phyloP scores from a whole-genome alignment of 192 early-diverging fungal species.

The Irineochytrium annulatum region DNA sequence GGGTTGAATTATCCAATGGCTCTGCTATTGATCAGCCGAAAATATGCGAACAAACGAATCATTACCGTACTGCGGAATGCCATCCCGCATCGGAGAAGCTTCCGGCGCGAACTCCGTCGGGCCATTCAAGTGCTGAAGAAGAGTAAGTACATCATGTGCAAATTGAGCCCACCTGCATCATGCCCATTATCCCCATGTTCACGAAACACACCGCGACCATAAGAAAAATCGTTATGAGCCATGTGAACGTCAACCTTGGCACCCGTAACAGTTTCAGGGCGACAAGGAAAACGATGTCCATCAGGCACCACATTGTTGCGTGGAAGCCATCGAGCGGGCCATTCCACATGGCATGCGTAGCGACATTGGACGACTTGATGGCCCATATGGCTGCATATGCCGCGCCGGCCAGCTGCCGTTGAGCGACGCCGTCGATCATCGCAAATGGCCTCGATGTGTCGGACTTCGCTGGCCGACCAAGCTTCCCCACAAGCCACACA shows the following conservation, averaged over 20 bases:
- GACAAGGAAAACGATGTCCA: conserved; percentile 9
- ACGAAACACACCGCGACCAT: neutral
- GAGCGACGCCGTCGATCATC: conserved; percentile 23
- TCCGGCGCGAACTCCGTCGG: no score
- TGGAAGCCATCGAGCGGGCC: neutral
- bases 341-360: conserved; percentile 6
- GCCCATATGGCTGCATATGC: conserved; percentile 11
- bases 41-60: no score
- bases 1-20: conserved; percentile 12
- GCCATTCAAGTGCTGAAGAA: no score
- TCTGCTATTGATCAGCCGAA: no score
- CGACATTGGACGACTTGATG: no score
- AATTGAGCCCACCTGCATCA: neutral
- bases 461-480: neutral
- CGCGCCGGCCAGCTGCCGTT: conserved; percentile 24
- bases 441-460: neutral
- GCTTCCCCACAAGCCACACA: neutral
- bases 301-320: neutral
- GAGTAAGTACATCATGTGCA: no score
- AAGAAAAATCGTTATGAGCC: neutral
- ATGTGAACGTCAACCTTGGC: conserved; percentile 14
- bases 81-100: no score
- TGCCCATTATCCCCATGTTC: conserved; percentile 11
- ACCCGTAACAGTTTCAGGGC: neutral
- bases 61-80: no score